Evolutionary conservation across 2,329 filamentous ascomycete species (phyloP), one percentile per base, ranked within the genome.

Genomic region (Verticillium isaacii): DNA sequence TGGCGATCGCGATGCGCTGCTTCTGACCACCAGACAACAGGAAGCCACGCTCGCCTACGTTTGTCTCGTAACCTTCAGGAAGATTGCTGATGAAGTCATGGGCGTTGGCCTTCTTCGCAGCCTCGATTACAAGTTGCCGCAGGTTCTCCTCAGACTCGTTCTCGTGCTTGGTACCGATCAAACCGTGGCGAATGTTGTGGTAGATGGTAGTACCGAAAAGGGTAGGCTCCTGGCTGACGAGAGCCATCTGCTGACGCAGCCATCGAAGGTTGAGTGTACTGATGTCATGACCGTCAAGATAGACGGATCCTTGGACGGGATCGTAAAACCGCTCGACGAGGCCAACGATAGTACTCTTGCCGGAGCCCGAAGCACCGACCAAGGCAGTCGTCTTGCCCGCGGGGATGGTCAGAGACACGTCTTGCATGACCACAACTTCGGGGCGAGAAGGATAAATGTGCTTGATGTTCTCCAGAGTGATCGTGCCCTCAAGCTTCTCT

Each of bases 391-490:
- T 93, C 78, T 97, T 96, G 23, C 94, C 93, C 3, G 93, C 91
- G 1, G 93, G 92, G 41, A 98, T 89, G 1, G 83, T 75, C 1
- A 99, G 84, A 61, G 81, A 90, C 61, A 98, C 91, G 66, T 89
- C 87, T 52, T 95, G 81, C 88, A 98, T 94, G 45, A 98, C 91
- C 1, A 88, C 85, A 4, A 97, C 93, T 69, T 97, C 93, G 0
- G 93, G 92, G 14, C 95, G 86, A 6, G 93, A 97, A 4, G 95
- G 95, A 70, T 99, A 98, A 68, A 97, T 94, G 75, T 97, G 93
- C 74, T 91, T 95, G 71, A 98, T 83, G 67, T 92, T 84, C 67
- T 88, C 85, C 55, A 99, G 83, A 66, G 93, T 89, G 62, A 99
- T 89, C 17, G 85, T 86, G 32, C 95, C 95, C 63, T 89, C 80